Percentiles rank a stretch among this genome's conserved stretches.
Evolutionary conservation across 2,329 filamentous ascomycete genomes (phyloP).

Genomic region (Colletotrichum sp.): DNA sequence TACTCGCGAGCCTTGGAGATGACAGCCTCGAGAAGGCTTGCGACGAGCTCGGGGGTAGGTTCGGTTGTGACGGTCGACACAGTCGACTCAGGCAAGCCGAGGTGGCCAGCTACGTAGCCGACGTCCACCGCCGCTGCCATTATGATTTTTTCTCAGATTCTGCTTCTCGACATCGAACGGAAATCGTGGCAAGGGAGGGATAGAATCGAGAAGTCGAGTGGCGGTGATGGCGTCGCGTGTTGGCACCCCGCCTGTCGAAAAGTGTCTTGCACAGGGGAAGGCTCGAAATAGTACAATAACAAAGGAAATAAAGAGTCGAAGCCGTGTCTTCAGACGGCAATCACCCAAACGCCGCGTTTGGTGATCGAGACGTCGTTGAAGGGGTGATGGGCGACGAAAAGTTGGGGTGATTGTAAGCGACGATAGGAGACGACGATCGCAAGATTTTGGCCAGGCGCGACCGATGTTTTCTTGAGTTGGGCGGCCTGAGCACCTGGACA

Average conservation of each 20-base stretch:
- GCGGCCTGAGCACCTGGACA: neutral
- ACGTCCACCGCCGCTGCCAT: conserved; percentile 66
- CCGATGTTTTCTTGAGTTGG: conserved; percentile 8
- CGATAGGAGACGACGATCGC: neutral
- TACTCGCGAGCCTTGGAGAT: conserved; percentile 81
- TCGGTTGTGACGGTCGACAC: conserved; percentile 66
- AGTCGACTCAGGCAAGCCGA: conserved; percentile 70
- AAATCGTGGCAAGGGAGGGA: neutral
- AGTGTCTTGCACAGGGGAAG: neutral
- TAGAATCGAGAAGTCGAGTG: neutral
- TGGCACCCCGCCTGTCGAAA: neutral
- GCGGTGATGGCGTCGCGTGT: neutral
- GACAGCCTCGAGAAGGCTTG: conserved; percentile 75
- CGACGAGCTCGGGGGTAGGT: conserved; percentile 81
- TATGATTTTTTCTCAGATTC: conserved; percentile 19
- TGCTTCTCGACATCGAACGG: conserved; percentile 9
- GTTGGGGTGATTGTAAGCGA: neutral
- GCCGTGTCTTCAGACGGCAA: neutral
- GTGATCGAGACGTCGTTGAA: neutral
- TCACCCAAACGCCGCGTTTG: neutral
- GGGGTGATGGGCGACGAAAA: neutral
- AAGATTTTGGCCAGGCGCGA: conserved; percentile 18
- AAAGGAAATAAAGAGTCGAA: neutral
- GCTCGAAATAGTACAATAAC: neutral
- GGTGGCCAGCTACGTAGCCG: conserved; percentile 75